Base-by-base conservation (phyloP, 2,329 filamentous ascomycete genomes). In the Xylariaceae sp. region DNA sequence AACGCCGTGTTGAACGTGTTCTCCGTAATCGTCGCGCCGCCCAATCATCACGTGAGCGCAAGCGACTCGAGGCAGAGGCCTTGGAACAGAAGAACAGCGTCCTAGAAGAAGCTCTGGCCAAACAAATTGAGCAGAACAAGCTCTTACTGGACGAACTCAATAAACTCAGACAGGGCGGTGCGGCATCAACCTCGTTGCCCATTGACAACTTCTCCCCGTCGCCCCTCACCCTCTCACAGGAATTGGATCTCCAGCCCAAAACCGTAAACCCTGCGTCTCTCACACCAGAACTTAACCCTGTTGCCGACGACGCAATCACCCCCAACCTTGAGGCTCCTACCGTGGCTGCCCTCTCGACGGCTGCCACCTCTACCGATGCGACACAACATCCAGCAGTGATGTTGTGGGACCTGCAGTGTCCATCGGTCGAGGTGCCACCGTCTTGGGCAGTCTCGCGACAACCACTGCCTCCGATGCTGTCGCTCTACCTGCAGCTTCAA, bases 381-480 rank as follows among this genome's bases (percentile, higher is more conserved):
- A 93, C 91, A 96, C 93, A 96, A 96, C 91, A 94, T 95, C 91
- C 93, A 97, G 93, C 93, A 79, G 93, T 80, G 91, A 85, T 96
- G 92, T 96, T 97, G 93, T 97, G 86, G 69, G 93, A 95, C 93
- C 93, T 95, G 93, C 93, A 86, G 93, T 98, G 93, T 97, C 93
- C 82, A 85, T 92, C 87, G 86, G 80, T 74, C 76, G 79, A 78
- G 71, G 74, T 71, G 68, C 68, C 72, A 62, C 67, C 65, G 66
- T 66, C 67, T 59, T 73, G 68, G 64, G 62, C 55, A 64, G 64
- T 62, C 59, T 72, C 67, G 55, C 72, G 61, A 64, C 70, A 67
- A 60, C 65, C 63, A 64, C 63, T 62, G 55, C 61, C 61, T 48
- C 65, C 64, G 51, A 58, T 61, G 56, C 70, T 68, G 61, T 65